Conservation (phyloP, 495 filamentous ascomycete species). For the Bacidia rubella region DNA sequence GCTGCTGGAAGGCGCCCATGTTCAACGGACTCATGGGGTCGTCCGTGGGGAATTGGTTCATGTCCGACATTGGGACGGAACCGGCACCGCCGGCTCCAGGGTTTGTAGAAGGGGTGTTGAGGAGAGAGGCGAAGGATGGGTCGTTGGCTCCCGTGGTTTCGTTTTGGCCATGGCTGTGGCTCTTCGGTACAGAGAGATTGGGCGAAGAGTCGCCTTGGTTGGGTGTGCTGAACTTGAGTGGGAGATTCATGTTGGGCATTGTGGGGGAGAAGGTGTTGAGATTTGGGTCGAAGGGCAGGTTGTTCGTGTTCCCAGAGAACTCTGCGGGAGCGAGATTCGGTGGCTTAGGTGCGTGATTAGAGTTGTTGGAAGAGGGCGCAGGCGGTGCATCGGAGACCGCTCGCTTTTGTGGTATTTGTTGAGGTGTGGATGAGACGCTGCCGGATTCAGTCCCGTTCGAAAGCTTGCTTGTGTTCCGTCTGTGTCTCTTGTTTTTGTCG, state of each 20-base stretch:
- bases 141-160: neutral
- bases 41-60: constrained; percentile 34
- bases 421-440: constrained; percentile 4
- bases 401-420: constrained; percentile 15
- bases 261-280: constrained; percentile 24
- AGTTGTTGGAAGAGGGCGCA: constrained; percentile 4
- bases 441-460: constrained; percentile 27
- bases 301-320: constrained; percentile 13
- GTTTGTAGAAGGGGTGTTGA: constrained; percentile 1
- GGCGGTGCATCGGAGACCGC: constrained; percentile 9
- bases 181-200: neutral
- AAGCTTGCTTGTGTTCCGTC: constrained; percentile 52
- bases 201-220: neutral
- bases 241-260: constrained; percentile 20
- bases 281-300: constrained; percentile 21
- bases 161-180: neutral
- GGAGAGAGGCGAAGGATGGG: neutral
- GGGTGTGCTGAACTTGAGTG: constrained; percentile 6
- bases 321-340: constrained; percentile 10
- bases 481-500: constrained; percentile 62
- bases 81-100: constrained; percentile 2
- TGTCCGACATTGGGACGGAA: constrained; percentile 22
- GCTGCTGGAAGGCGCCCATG: constrained; percentile 59
- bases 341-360: constrained; percentile 6
- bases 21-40: constrained; percentile 26